Evolutionary conservation across 1,139 yeast genomes (phyloP), one percentile per base, ranked within the genome.

Genomic region (Waltiozyma sp.): DNA sequence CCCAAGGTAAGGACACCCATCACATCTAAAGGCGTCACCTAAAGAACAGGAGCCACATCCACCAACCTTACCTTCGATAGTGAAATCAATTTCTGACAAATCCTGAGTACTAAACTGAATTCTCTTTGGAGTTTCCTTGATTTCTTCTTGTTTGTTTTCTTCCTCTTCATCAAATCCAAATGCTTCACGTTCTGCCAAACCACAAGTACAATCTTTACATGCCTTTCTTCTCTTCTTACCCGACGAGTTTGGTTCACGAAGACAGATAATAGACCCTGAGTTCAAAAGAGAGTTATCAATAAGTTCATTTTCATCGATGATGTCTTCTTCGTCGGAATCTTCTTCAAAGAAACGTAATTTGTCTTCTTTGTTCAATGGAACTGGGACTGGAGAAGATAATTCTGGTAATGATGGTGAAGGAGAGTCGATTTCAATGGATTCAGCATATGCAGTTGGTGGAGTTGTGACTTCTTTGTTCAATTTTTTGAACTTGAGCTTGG

Each of bases 1-100:
- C 0, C 99, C 98, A 53, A 91, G 69, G 63, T 80, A 93, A 38
- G 98, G 99, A 65, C 99, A 91, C 3, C 97, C 96, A 55, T 89
- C 95, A 63, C 99, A 91, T 58, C 99, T 72, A 67, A 91, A 91
- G 0, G 98, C 98, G 63, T 91, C 98, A 37, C 99, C 98, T 45
- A 91, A 72, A 0, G 97, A 81, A 67, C 99, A 91, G 11, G 95
- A 85, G 19, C 96, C 96, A 66, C 99, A 91, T 1, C 96, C 96
- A 31, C 97, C 96, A 9, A 75, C 74, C 62, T 89, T 91, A 35
- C 97, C 97, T 50, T 88, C 87, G 15, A 89, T 79, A 1, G 98
- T 91, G 64, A 91, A 93, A 60, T 93, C 98, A 45, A 93, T 78
- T 60, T 91, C 98, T 3, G 91, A 69, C 55, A 78, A 68, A 47